These are phyloP conservation scores for Acrocalymma vagum DNA, from an alignment of 2,329 filamentous ascomycete genomes.

Conservation along the genomic window DNA sequence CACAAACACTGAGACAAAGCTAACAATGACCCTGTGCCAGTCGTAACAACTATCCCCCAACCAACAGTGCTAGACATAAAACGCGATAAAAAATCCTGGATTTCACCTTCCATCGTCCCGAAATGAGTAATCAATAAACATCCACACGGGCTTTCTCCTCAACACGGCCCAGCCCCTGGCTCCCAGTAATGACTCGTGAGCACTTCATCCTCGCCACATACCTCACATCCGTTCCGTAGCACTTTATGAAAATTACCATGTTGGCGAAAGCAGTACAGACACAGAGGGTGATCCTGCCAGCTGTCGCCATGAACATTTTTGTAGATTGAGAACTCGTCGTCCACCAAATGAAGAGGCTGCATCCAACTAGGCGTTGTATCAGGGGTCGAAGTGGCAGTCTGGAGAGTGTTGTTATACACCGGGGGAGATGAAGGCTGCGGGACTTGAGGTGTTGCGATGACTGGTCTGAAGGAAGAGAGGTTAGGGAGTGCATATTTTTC, in stretches of 20 bases:
- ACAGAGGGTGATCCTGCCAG: conserved; percentile 28
- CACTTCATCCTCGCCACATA: conserved; percentile 32
- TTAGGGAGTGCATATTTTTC: conserved; percentile 5
- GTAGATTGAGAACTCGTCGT: conserved; percentile 35
- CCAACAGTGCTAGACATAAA: too few relatives aligned
- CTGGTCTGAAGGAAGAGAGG: conserved; percentile 23
- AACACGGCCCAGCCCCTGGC: not conserved
- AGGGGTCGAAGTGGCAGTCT: conserved; percentile 2
- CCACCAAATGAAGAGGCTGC: conserved; percentile 36
- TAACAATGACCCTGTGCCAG: too few relatives aligned
- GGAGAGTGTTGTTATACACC: conserved; percentile 2
- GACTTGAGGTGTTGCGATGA: conserved; percentile 6
- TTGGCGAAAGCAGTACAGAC: conserved; percentile 35
- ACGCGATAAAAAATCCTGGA: too few relatives aligned
- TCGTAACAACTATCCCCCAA: too few relatives aligned
- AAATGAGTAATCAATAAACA: too few relatives aligned
- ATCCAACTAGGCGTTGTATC: conserved; percentile 31
- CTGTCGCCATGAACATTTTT: conserved; percentile 33
- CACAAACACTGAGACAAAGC: too few relatives aligned
- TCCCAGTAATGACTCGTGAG: conserved; percentile 43
- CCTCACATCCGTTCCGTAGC: conserved; percentile 32
- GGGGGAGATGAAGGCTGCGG: conserved; percentile 1
- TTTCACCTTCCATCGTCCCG: too few relatives aligned
- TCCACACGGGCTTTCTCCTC: too few relatives aligned
- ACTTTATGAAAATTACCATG: conserved; percentile 34